Percentiles rank a stretch among this genome's conserved stretches.
Conservation (phyloP, 345 rosid species). For the Aethionema arabicum region DNA sequence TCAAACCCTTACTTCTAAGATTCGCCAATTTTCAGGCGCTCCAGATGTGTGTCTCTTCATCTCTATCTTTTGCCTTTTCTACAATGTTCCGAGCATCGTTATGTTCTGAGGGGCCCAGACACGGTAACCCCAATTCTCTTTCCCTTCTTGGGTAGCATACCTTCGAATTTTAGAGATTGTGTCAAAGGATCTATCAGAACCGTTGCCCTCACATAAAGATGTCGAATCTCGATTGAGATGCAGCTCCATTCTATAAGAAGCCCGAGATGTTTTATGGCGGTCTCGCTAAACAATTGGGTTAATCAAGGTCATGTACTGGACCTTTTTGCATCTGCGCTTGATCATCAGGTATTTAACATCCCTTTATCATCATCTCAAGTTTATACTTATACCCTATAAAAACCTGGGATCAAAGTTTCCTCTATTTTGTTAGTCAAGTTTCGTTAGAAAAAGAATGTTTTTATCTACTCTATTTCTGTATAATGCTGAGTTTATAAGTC, state of each 20-base stretch:
- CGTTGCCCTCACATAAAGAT: slow-evolving; percentile 97
- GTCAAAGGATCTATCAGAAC: slow-evolving; percentile 94
- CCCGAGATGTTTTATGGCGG: slow-evolving; percentile 87
- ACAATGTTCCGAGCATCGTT: too few species aligned
- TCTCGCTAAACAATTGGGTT: slow-evolving; percentile 93
- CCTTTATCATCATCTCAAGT: slow-evolving; percentile 6
- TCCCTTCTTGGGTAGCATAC: too few species aligned
- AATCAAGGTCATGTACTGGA: slow-evolving; percentile 96
- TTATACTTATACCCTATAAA: not conserved
- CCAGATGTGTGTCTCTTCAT: too few species aligned
- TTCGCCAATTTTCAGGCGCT: too few species aligned
- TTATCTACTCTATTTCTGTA: too few species aligned
- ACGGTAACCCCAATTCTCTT: too few species aligned
- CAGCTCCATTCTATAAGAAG: slow-evolving; percentile 93
- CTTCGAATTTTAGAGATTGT: slow-evolving; percentile 66
- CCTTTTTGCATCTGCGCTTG: slow-evolving; percentile 97
- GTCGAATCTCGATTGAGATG: slow-evolving; percentile 99
- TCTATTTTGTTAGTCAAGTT: too few species aligned
- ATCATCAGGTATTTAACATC: slow-evolving; percentile 79
- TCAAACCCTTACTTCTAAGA: too few species aligned
- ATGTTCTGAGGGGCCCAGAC: too few species aligned
- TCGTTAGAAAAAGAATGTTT: too few species aligned
- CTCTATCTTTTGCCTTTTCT: too few species aligned
- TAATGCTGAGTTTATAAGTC: not conserved
- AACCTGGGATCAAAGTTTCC: too few species aligned